Base-by-base conservation (phyloP, 2,329 filamentous ascomycete species). In the Microthyrium microscopicum region DNA sequence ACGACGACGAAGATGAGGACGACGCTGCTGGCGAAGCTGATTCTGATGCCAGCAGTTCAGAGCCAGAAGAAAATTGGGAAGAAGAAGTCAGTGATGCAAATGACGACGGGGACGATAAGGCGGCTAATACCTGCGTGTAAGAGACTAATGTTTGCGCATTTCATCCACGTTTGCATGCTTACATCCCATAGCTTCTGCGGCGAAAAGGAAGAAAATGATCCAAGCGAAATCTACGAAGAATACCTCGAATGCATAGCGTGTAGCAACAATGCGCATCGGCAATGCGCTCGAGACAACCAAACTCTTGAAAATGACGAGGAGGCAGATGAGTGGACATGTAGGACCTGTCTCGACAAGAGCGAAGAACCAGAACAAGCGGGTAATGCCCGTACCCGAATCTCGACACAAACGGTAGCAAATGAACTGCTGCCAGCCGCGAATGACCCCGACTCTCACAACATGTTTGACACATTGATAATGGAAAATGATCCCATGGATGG, bases 231-330 rank as follows among this genome's bases (percentile, higher is more conserved):
- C 42, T 89, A 77, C 46, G 83, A 89, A 53, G 64, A 76, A 38
- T 83, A 77, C 51, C 61, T 94, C 39, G 61, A 74, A 33, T 94
- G 87, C 54, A 64, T 62, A 39, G 66, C 72, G 41, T 95, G 87
- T 55, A 75, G 75, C 42, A 79, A 87, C 50, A 79, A 83, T 55
- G 75, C 84, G 48, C 87, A 95, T 62, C 75, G 78, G 53, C 78
- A 89, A 67, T 94, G 87, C 58, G 85, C 83, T 38, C 73, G 77
- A 49, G 70, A 78, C 51, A 70, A 72, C 51, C 69, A 69, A 38
- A 70, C 70, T 41, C 58, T 80, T 46, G 60, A 59, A 44, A 57
- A 65, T 41, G 67, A 71, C 40, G 67, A 75, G 53, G 70, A 69
- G 54, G 56, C 61, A 42, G 58, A 61, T 39, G 55, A 60, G 34